Evolutionary conservation across 1,284 basidiomycete species (phyloP).

Genomic region (Austroboletus niveus): DNA sequence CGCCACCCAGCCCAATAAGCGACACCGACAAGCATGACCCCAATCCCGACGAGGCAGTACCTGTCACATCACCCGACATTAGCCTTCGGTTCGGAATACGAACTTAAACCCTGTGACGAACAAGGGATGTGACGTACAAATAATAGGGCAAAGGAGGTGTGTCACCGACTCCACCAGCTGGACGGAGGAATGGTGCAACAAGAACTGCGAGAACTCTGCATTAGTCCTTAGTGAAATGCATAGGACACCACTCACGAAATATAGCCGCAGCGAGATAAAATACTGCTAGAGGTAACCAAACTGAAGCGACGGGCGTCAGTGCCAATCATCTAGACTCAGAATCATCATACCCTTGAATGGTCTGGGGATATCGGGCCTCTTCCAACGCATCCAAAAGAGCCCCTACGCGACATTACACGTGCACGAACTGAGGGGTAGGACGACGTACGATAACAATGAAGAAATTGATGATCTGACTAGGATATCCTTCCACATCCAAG

Average conservation of each 20-base stretch:
- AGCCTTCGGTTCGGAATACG: not conserved
- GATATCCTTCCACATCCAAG: conserved; percentile 58
- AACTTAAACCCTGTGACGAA: too few species aligned
- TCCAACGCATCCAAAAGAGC: conserved; percentile 41
- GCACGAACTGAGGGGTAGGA: too few species aligned
- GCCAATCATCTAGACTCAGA: not conserved
- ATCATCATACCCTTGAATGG: conserved; percentile 52
- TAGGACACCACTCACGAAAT: conserved; percentile 41
- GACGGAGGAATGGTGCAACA: conserved; percentile 54
- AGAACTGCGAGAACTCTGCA: conserved; percentile 39
- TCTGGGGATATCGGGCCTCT: conserved; percentile 43
- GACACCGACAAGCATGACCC: conserved; percentile 44
- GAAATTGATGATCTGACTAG: conserved; percentile 54
- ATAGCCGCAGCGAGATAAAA: conserved; percentile 54
- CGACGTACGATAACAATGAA: conserved; percentile 47
- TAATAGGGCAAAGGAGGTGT: conserved; percentile 61
- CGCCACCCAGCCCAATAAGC: conserved; percentile 59
- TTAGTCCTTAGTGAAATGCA: not conserved
- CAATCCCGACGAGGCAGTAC: conserved; percentile 57
- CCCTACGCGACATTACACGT: not conserved
- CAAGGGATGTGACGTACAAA: conserved; percentile 35
- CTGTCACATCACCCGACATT: conserved; percentile 23
- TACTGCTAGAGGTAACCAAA: conserved; percentile 55
- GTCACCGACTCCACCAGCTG: conserved; percentile 53
- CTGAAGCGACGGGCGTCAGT: conserved; percentile 25